phyloP scores from a whole-genome alignment of 257 asterid genomes.

The Leonotis leonurus region DNA sequence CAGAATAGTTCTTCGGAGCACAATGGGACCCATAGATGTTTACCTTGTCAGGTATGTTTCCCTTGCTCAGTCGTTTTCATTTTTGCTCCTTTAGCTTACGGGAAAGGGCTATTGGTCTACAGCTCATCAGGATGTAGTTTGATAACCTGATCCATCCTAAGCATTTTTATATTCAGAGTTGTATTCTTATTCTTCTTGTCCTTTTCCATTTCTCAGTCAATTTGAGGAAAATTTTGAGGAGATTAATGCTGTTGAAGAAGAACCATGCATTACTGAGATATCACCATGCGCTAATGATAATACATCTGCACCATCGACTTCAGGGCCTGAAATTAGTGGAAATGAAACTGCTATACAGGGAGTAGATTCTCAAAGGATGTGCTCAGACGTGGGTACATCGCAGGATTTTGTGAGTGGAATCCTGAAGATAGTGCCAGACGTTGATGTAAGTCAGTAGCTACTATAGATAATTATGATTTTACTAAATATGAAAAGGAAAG shows the following conservation, averaged over 20 bases:
- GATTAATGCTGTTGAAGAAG: slow-evolving; percentile 43
- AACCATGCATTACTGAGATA: slow-evolving; percentile 48
- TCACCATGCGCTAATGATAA: slow-evolving; percentile 39
- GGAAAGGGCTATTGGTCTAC: background rate
- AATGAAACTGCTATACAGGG: slow-evolving; percentile 33
- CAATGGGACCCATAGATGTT: slow-evolving; percentile 85
- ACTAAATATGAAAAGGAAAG: slow-evolving; percentile 2
- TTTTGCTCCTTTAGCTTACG: background rate
- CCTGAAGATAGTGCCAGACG: slow-evolving; percentile 80
- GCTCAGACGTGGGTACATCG: slow-evolving; percentile 55
- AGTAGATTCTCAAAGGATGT: slow-evolving; percentile 41
- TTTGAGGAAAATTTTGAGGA: slow-evolving; percentile 75
- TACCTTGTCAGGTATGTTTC: slow-evolving; percentile 75
- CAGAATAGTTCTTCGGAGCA: slow-evolving; percentile 74
- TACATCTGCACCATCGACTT: slow-evolving; percentile 29
- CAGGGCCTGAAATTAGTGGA: slow-evolving; percentile 36
- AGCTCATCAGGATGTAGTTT: background rate
- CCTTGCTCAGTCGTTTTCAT: background rate
- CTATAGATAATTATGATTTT: background rate
- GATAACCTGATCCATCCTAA: slow-evolving; percentile 1
- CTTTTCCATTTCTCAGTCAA: slow-evolving; percentile 38
- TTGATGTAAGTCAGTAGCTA: slow-evolving; percentile 59
- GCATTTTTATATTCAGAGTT: background rate
- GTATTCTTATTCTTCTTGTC: background rate
- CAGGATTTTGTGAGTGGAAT: slow-evolving; percentile 72